phyloP scores from a whole-genome alignment of 2,329 filamentous ascomycete genomes.

The Fusarium sp. region DNA sequence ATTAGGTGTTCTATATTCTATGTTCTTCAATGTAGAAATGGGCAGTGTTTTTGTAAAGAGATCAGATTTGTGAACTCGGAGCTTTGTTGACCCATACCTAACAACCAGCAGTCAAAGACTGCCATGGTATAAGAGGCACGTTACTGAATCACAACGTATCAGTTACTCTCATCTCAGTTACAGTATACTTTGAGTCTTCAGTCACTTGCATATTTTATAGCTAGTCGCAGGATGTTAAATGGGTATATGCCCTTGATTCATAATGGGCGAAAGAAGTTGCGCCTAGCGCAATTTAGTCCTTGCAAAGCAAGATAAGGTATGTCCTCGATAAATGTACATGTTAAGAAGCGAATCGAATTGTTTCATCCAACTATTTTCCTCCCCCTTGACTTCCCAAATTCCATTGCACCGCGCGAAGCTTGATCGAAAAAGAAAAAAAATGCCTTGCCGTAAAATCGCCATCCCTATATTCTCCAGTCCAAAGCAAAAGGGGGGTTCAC shows the following conservation, averaged over 20 bases:
- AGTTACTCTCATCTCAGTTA: not conserved
- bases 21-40: no score
- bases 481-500: constrained; percentile 10
- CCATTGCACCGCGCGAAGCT: constrained; percentile 21
- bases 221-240: not conserved
- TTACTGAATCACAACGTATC: not conserved
- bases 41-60: no score
- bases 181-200: not conserved
- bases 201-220: not conserved
- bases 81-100: no score
- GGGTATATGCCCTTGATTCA: constrained; percentile 36
- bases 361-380: constrained; percentile 42
- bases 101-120: not conserved
- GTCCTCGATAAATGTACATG: constrained; percentile 48
- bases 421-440: constrained; percentile 16
- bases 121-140: no score
- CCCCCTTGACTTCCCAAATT: constrained; percentile 13
- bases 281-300: constrained; percentile 24
- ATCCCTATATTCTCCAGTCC: constrained; percentile 31
- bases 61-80: no score
- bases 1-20: not conserved
- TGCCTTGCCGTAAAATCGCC: constrained; percentile 29
- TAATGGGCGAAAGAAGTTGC: constrained; percentile 31
- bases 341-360: constrained; percentile 44
- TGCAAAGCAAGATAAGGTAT: constrained; percentile 37